Conservation (phyloP, 257 asterid species). For the Solanum infundibuliforme region DNA sequence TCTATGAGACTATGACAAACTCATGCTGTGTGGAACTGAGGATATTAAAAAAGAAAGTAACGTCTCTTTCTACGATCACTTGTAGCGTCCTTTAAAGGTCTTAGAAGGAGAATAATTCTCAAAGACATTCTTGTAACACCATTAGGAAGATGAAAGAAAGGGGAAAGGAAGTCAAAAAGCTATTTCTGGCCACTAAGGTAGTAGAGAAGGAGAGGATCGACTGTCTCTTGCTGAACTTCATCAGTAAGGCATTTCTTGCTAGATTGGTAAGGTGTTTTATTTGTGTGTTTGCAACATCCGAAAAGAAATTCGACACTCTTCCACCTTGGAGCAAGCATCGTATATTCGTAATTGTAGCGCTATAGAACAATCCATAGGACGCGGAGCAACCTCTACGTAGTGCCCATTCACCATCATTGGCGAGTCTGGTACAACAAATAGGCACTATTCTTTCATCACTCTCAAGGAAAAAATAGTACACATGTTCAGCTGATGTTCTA, state of each 20-base stretch:
- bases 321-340: neutral
- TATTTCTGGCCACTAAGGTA: neutral
- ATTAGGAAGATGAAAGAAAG: neutral
- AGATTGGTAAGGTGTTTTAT: neutral
- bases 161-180: neutral
- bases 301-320: neutral
- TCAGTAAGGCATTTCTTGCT: neutral
- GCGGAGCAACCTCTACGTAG: neutral
- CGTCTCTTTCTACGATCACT: neutral
- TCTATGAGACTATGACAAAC: neutral
- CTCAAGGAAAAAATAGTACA: neutral
- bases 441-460: neutral
- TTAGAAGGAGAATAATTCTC: neutral
- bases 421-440: neutral
- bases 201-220: neutral
- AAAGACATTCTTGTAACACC: neutral
- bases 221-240: neutral
- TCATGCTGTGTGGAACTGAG: neutral
- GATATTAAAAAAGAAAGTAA: neutral
- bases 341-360: neutral
- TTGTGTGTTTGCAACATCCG: neutral
- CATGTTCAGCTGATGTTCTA: neutral
- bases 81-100: neutral
- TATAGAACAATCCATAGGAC: neutral
- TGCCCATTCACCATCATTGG: neutral